Percentiles rank a stretch among this genome's conserved stretches.
Evolutionary conservation across 805 yeast species (phyloP).

Genomic region (Saccharomycopsis amapae): DNA sequence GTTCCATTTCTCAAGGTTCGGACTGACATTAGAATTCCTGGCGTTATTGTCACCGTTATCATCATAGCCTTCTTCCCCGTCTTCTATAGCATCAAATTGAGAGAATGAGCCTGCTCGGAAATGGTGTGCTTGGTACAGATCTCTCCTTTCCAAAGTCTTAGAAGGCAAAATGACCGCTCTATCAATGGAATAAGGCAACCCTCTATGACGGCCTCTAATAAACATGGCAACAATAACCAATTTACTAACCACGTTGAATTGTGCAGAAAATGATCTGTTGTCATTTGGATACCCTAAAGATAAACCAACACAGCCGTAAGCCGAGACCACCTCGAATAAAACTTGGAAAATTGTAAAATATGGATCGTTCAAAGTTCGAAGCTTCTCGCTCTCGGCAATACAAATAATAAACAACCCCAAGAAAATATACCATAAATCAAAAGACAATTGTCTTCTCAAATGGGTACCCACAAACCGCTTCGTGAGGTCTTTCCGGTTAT

Average conservation of each 20-base stretch:
- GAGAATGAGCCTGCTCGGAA: not conserved
- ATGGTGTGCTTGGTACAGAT: slow-evolving; percentile 50
- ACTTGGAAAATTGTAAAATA: slow-evolving; percentile 63
- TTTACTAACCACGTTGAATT: slow-evolving; percentile 68
- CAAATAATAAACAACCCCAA: slow-evolving; percentile 81
- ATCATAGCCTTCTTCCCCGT: not conserved
- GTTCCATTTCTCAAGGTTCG: slow-evolving; percentile 6
- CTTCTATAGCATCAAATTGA: not conserved
- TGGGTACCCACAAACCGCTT: slow-evolving; percentile 75
- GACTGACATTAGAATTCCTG: not conserved
- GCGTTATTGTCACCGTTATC: not conserved
- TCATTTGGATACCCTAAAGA: slow-evolving; percentile 74
- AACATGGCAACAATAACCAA: slow-evolving; percentile 81
- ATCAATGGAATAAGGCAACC: slow-evolving; percentile 87
- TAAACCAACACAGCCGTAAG: slow-evolving; percentile 94
- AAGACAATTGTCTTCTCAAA: slow-evolving; percentile 83
- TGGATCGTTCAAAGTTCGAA: slow-evolving; percentile 37
- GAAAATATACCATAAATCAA: slow-evolving; percentile 90
- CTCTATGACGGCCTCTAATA: slow-evolving; percentile 95
- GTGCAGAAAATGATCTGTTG: slow-evolving; percentile 63
- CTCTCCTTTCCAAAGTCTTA: slow-evolving; percentile 55
- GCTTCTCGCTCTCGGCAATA: slow-evolving; percentile 69
- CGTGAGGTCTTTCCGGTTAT: slow-evolving; percentile 35
- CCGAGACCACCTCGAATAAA: slow-evolving; percentile 85
- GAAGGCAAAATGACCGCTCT: slow-evolving; percentile 87